Evolutionary conservation across 2,329 filamentous ascomycete species (phyloP).

Genomic region (Alternaria burnsii): DNA sequence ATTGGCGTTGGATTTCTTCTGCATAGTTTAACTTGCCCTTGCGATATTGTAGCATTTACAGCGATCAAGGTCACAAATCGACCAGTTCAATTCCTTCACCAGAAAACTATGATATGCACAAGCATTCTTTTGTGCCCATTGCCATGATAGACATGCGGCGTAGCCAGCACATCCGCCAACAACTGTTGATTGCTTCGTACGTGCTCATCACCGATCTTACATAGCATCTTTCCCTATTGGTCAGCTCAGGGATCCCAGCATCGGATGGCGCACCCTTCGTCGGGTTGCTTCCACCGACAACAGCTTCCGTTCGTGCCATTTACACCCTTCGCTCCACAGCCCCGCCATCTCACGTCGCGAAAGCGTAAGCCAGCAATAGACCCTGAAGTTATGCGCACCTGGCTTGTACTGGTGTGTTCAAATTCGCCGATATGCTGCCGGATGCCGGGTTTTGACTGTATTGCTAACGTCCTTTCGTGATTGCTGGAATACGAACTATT

Average conservation of each 20-base stretch:
- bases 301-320: conserved; percentile 25
- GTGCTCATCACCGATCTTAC: not conserved
- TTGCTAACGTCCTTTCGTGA: not conserved
- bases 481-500: not conserved
- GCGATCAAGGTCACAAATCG: conserved; percentile 2
- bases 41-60: conserved; percentile 10
- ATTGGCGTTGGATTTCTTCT: conserved; percentile 17
- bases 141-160: not conserved
- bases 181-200: not conserved
- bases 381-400: not conserved
- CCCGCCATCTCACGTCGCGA: conserved; percentile 18
- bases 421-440: conserved; percentile 10
- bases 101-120: not conserved
- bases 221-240: conserved; percentile 16
- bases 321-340: conserved; percentile 18
- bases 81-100: not conserved
- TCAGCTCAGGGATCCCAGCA: not conserved
- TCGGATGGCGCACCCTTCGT: conserved; percentile 32
- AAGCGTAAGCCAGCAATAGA: not conserved
- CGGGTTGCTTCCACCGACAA: conserved; percentile 16
- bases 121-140: not conserved
- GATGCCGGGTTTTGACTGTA: conserved; percentile 1
- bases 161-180: not conserved
- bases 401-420: conserved; percentile 5
- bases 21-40: conserved; percentile 2